A percentile compares a stretch with the other conserved stretches of the same genome.
Conservation (phyloP, 192 early-diverging fungal genomes). For the Borealophlyctis nickersoniae region DNA sequence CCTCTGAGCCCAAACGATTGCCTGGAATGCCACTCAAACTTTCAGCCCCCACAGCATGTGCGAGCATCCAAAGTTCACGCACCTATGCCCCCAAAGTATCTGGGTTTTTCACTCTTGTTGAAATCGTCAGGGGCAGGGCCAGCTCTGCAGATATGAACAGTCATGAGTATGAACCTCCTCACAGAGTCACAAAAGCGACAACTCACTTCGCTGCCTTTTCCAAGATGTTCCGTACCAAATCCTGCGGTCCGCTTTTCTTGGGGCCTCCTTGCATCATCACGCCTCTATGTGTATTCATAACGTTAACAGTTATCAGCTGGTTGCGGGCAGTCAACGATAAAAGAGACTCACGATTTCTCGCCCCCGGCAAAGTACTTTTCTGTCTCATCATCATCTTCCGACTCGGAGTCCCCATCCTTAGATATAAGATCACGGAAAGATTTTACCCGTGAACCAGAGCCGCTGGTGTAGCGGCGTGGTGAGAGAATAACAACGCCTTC, state of each 20-base stretch:
- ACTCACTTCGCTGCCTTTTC: constrained; percentile 68
- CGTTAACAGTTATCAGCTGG: too few relatives aligned
- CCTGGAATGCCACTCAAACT: background rate
- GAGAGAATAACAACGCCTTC: too few relatives aligned
- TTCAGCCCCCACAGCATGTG: background rate
- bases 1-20: constrained; percentile 32
- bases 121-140: constrained; percentile 26
- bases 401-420: constrained; percentile 18
- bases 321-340: background rate
- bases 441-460: constrained; percentile 21
- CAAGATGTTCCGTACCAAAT: constrained; percentile 73
- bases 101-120: background rate
- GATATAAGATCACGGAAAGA: constrained; percentile 26
- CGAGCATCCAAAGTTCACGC: background rate
- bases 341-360: constrained; percentile 82
- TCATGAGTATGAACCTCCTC: too few relatives aligned
- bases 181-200: too few relatives aligned
- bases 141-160: constrained; percentile 26
- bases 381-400: constrained; percentile 22
- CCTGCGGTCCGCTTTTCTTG: constrained; percentile 40
- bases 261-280: constrained; percentile 45
- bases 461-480: background rate
- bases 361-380: constrained; percentile 85
- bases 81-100: background rate
- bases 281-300: too few relatives aligned